Percentiles rank a stretch among this genome's conserved stretches.
phyloP scores from a whole-genome alignment of 179 eudicot genomes.

The Vitellaria paradoxa region DNA sequence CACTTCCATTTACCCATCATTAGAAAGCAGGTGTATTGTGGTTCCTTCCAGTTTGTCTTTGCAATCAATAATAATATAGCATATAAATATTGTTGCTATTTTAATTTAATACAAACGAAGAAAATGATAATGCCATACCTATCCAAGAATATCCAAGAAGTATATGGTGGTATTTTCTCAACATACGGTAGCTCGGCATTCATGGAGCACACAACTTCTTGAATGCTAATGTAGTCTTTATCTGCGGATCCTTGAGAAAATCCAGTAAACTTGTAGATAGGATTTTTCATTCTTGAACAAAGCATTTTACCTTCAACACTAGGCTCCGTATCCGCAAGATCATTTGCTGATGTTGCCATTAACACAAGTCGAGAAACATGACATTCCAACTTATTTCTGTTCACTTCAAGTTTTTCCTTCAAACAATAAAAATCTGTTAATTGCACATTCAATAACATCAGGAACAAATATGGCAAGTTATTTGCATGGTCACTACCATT shows the following conservation, averaged over 20 bases:
- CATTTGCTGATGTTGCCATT: slow-evolving; percentile 23
- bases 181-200: slow-evolving; percentile 59
- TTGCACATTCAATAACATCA: neutral
- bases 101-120: neutral
- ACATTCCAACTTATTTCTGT: slow-evolving; percentile 45
- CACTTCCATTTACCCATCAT: neutral
- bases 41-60: neutral
- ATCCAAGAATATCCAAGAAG: slow-evolving; percentile 76
- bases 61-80: neutral
- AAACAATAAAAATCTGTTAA: neutral
- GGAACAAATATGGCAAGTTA: neutral
- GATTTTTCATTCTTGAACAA: slow-evolving; percentile 42
- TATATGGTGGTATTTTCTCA: slow-evolving; percentile 74
- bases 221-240: slow-evolving; percentile 34
- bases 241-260: slow-evolving; percentile 47
- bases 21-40: neutral
- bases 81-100: neutral
- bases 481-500: no score
- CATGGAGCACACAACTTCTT: slow-evolving; percentile 45
- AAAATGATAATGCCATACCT: slow-evolving; percentile 40
- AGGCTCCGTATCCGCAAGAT: slow-evolving; percentile 18
- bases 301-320: slow-evolving; percentile 36
- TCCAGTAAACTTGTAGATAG: slow-evolving; percentile 47
- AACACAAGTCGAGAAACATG: slow-evolving; percentile 34
- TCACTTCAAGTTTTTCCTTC: slow-evolving; percentile 64